These are phyloP conservation scores for Aureobasidium vineae DNA, from an alignment of 2,329 filamentous ascomycete genomes.

Conservation along the genomic window DNA sequence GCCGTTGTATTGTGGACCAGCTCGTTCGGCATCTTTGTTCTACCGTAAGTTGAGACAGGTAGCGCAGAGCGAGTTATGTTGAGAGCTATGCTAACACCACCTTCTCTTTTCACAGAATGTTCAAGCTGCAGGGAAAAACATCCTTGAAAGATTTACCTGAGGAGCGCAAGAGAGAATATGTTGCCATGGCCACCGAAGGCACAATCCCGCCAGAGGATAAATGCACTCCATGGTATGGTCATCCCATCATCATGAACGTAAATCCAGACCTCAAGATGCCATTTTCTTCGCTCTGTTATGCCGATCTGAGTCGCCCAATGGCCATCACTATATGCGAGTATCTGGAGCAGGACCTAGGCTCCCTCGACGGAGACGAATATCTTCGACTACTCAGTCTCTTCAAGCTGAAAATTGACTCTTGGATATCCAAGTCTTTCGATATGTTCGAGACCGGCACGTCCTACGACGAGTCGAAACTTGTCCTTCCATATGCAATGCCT, in stretches of 20 bases:
- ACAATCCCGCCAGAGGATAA: neutral
- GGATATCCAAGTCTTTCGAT: neutral
- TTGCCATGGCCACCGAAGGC: neutral
- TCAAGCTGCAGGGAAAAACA: neutral
- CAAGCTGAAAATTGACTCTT: neutral
- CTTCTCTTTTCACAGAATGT: neutral
- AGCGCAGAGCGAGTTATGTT: neutral
- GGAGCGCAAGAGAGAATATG: neutral
- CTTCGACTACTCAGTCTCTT: neutral
- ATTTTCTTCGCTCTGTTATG: neutral
- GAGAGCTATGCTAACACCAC: neutral
- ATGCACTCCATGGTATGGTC: neutral
- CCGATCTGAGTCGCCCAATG: neutral
- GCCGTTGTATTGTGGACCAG: neutral
- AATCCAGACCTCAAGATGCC: neutral
- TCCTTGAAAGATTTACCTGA: neutral
- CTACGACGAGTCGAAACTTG: neutral
- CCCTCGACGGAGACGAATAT: conserved; percentile 9
- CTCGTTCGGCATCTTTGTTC: neutral
- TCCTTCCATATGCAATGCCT: neutral
- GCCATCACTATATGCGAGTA: neutral
- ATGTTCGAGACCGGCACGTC: neutral
- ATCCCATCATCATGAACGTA: neutral
- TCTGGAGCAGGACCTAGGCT: neutral
- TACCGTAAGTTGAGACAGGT: neutral